These are phyloP conservation scores for Beta corolliflora DNA, from an alignment of 179 eudicot species.

Conservation along the genomic window DNA sequence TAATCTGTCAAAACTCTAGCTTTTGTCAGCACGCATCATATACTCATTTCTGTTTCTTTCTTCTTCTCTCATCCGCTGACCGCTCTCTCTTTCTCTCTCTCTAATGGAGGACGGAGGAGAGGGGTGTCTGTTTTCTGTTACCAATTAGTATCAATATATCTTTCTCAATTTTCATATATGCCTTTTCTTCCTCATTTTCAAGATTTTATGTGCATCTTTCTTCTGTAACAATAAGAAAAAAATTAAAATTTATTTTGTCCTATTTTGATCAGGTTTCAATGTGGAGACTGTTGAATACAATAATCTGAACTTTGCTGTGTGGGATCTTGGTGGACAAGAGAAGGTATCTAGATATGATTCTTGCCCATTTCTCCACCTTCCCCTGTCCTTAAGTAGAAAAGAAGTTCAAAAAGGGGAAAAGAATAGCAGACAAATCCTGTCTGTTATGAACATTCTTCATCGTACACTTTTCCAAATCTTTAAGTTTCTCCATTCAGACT, in stretches of 20 bases:
- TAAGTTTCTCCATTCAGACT: not conserved
- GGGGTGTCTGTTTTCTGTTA: too few species aligned
- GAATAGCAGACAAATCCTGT: not conserved
- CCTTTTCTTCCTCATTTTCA: not conserved
- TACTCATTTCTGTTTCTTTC: not conserved
- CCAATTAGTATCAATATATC: too few species aligned
- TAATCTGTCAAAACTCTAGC: not conserved
- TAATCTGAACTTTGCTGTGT: constrained; percentile 44
- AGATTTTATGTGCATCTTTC: too few species aligned
- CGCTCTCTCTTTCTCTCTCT: not conserved
- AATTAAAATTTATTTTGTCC: not conserved
- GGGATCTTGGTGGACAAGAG: constrained; percentile 60
- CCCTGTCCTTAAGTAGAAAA: not conserved
- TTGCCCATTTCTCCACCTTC: not conserved
- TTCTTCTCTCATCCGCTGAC: not conserved
- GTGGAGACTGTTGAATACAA: constrained; percentile 48
- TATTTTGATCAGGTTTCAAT: constrained; percentile 45
- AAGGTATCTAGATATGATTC: constrained; percentile 34
- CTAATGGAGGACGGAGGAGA: too few species aligned
- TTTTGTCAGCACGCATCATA: not conserved
- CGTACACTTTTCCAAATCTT: not conserved
- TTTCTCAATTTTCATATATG: not conserved
- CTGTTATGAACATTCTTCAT: constrained; percentile 4
- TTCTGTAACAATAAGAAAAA: too few species aligned
- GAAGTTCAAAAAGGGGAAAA: not conserved